phyloP scores from a whole-genome alignment of 2,329 filamentous ascomycete species.

The Calycina herbarum region DNA sequence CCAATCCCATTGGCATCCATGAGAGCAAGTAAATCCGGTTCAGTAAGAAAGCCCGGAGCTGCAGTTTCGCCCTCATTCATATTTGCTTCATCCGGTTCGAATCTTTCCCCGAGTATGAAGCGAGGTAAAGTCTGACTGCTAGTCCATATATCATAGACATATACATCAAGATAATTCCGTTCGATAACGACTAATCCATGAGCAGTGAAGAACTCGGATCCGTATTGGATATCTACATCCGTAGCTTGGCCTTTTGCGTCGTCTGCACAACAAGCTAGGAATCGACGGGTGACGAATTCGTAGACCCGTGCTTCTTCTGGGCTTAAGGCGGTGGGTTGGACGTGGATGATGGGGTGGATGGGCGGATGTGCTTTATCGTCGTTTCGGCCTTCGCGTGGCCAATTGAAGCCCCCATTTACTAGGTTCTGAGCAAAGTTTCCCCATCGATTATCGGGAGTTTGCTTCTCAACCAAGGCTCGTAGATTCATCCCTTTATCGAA shows the following conservation, averaged over 20 bases:
- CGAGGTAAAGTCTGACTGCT: constrained; percentile 79
- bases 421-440: constrained; percentile 76
- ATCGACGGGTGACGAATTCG: constrained; percentile 88
- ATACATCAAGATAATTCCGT: constrained; percentile 92
- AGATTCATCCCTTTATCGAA: constrained; percentile 91
- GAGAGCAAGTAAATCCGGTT: constrained; percentile 89
- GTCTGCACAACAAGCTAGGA: constrained; percentile 92
- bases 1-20: constrained; percentile 99
- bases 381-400: constrained; percentile 78
- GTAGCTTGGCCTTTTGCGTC: constrained; percentile 89
- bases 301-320: constrained; percentile 77
- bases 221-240: constrained; percentile 81
- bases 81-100: constrained; percentile 84
- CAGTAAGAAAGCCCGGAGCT: constrained; percentile 83
- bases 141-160: constrained; percentile 95
- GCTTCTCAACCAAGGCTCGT: constrained; percentile 76
- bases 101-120: constrained; percentile 76
- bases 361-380: constrained; percentile 98
- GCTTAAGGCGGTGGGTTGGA: constrained; percentile 58
- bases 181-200: constrained; percentile 83
- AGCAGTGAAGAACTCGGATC: constrained; percentile 77
- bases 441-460: constrained; percentile 75
- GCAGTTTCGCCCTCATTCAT: constrained; percentile 90
- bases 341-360: constrained; percentile 93
- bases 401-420: constrained; percentile 72